Base-by-base conservation (phyloP, 2,329 filamentous ascomycete species). In the Colletotrichum nymphaeae region DNA sequence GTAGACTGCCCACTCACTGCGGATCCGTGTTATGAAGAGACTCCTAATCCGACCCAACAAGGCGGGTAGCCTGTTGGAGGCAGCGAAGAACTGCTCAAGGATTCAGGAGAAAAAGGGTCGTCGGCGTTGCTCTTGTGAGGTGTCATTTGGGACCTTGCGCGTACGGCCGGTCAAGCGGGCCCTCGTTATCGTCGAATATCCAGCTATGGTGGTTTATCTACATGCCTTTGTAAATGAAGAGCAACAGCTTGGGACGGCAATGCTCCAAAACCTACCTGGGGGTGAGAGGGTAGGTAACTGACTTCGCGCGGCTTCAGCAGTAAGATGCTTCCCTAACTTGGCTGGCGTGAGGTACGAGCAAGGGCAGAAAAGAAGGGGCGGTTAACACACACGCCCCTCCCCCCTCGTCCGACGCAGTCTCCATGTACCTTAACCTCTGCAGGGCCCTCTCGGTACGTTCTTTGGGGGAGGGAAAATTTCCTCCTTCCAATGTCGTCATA, bases 401-500 rank as follows among this genome's bases (percentile, higher is more conserved):
- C 62, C 53, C 52, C 63, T 24, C 32, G 52, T 46, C 52, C 32
- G 53, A 28, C 26, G 53, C 22, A 42, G 63, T 65, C 49, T 24
- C 68, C 67, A 62, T 56, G 30, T 62, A 70, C 70, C 11, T 35
- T 5, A 35, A 11, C 67, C 70, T 67, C 70, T 73, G 67, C 70
- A 62, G 60, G 70, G 60, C 67, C 46, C 42, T 67, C 58, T 58
- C 46, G 53, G 56, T 69, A 59, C 60, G 58, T 49, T 16, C 32
- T 60, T 49, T 65, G 26, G 60, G 60, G 55, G 9, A 65, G 49
- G 70, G 35, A 65, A 69, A 70, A 62, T 57, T 63, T 59, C 67
- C 52, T 63, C 59, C 46, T 66, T 42, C 63, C 28, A 57, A 62
- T 73, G 71, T 71, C 71, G 71, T 73, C 71, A 73, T 73, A 73